A percentile compares a stretch with the other conserved stretches of the same genome.
phyloP scores from a whole-genome alignment of 805 yeast species.

The Torulaspora quercuum region DNA sequence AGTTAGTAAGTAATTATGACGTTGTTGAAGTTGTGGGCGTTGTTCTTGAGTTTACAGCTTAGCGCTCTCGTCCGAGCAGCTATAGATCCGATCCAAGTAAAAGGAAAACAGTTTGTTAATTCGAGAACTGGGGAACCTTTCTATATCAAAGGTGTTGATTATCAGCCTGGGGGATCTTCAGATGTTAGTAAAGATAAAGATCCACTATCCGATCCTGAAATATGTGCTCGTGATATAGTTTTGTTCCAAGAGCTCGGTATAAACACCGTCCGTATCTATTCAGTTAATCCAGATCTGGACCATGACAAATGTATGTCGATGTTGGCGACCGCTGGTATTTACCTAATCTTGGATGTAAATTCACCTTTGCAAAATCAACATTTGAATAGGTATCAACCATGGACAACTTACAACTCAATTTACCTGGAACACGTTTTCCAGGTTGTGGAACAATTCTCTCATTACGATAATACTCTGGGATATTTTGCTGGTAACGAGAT shows the following conservation, averaged over 20 bases:
- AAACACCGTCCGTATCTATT: conserved; percentile 83
- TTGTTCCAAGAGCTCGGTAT: conserved; percentile 81
- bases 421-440: conserved; percentile 75
- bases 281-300: conserved; percentile 74
- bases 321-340: conserved; percentile 90
- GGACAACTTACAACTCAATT: conserved; percentile 73
- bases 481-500: conserved; percentile 92
- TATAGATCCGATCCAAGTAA: conserved; percentile 64
- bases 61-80: conserved; percentile 20
- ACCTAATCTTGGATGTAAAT: conserved; percentile 84
- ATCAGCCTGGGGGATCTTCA: conserved; percentile 94
- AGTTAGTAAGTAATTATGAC: too few species aligned
- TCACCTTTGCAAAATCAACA: conserved; percentile 78
- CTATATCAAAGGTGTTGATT: conserved; percentile 82
- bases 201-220: conserved; percentile 68
- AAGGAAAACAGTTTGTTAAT: conserved; percentile 72
- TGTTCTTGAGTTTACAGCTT: conserved; percentile 5
- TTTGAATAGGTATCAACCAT: conserved; percentile 86
- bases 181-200: conserved; percentile 57
- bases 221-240: conserved; percentile 77
- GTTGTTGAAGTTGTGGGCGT: neutral
- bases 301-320: conserved; percentile 91
- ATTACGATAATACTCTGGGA: conserved; percentile 84
- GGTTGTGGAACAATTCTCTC: conserved; percentile 75
- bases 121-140: conserved; percentile 73